Percentiles rank a stretch among this genome's conserved stretches.
These are phyloP conservation scores for Cystofilobasidium bisporidii DNA, from an alignment of 768 basidiomycete genomes.

Conservation along the genomic window DNA sequence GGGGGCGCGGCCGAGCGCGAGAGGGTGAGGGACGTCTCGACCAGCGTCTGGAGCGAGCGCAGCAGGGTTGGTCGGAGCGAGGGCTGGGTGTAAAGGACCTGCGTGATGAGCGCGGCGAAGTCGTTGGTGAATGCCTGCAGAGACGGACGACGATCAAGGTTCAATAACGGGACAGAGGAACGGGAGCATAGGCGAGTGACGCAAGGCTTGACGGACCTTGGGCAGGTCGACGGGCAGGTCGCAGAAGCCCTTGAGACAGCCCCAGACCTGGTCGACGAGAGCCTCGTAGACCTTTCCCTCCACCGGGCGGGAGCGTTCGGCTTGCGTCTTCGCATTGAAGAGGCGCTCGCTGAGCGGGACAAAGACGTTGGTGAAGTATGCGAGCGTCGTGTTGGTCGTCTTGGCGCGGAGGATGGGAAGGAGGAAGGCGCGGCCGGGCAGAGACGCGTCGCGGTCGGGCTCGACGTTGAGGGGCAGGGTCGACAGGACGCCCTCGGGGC, in stretches of 20 bases:
- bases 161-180: background rate
- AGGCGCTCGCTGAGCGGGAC: slow-evolving; percentile 87
- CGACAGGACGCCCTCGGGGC: slow-evolving; percentile 66
- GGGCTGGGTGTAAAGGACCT: slow-evolving; percentile 81
- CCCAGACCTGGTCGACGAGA: slow-evolving; percentile 86
- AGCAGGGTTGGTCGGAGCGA: slow-evolving; percentile 73
- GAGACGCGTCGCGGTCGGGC: slow-evolving; percentile 51
- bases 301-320: slow-evolving; percentile 48
- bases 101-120: slow-evolving; percentile 83
- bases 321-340: slow-evolving; percentile 75
- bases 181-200: no score
- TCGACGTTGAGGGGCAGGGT: slow-evolving; percentile 78
- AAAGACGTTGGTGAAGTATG: slow-evolving; percentile 80
- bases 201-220: slow-evolving; percentile 45
- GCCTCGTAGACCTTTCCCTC: slow-evolving; percentile 96
- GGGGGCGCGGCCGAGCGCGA: slow-evolving; percentile 43
- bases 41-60: slow-evolving; percentile 65
- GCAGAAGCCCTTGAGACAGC: slow-evolving; percentile 83
- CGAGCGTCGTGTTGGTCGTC: slow-evolving; percentile 60
- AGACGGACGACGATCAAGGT: background rate
- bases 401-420: slow-evolving; percentile 74
- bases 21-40: slow-evolving; percentile 64
- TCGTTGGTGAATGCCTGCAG: slow-evolving; percentile 58
- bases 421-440: slow-evolving; percentile 80
- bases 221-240: slow-evolving; percentile 65